Percentiles rank a stretch among this genome's conserved stretches.
phyloP scores from a whole-genome alignment of 108 stramenopile species.

The Discostella stelligeroides region DNA sequence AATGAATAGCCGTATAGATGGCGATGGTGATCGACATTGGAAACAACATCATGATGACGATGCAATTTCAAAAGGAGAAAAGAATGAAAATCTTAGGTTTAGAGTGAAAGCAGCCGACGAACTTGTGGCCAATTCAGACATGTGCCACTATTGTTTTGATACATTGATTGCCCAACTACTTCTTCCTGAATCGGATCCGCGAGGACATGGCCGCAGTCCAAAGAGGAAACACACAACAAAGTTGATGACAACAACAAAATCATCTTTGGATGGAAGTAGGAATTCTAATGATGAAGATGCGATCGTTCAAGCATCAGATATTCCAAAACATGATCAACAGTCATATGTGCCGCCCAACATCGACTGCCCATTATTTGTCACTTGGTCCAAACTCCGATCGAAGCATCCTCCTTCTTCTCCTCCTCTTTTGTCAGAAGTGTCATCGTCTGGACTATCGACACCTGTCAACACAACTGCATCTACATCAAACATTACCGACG shows the following conservation, averaged over 20 bases:
- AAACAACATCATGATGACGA: too few relatives aligned
- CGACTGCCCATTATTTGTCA: slow-evolving; percentile 78
- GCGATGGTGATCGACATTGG: too few relatives aligned
- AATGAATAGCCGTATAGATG: too few relatives aligned
- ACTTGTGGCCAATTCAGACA: slow-evolving; percentile 54
- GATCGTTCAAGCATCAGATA: too few relatives aligned
- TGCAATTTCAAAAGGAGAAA: too few relatives aligned
- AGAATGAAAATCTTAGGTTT: too few relatives aligned
- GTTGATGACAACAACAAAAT: slow-evolving; percentile 20
- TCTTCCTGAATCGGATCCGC: slow-evolving; percentile 23
- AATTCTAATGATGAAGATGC: too few relatives aligned
- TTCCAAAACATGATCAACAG: neutral
- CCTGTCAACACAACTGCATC: too few relatives aligned
- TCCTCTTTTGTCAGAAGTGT: too few relatives aligned
- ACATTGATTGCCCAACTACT: slow-evolving; percentile 50
- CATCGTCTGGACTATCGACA: too few relatives aligned
- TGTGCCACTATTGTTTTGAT: slow-evolving; percentile 80
- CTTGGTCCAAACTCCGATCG: slow-evolving; percentile 68
- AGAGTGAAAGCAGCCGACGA: too few relatives aligned
- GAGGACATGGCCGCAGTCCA: neutral
- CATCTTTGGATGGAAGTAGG: neutral
- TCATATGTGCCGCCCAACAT: slow-evolving; percentile 31
- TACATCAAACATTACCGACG: slow-evolving; percentile 29
- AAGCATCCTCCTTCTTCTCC: neutral
- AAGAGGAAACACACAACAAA: neutral